Conservation (phyloP, 2,329 filamentous ascomycete genomes). For the Grosmannia huntii region DNA sequence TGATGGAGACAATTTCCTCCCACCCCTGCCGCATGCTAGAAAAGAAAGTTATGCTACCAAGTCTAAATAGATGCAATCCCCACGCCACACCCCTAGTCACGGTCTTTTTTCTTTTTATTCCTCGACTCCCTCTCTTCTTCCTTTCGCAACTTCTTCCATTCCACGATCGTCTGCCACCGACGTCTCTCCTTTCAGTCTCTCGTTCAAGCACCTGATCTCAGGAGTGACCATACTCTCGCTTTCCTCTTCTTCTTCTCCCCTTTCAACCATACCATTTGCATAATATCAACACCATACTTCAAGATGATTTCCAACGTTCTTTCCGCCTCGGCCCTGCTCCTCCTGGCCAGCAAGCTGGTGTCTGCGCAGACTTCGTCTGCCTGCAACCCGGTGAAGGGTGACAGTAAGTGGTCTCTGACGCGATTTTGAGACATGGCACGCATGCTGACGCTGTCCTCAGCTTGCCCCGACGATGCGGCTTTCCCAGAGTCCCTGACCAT, state of each 20-base stretch:
- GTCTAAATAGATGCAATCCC: neutral
- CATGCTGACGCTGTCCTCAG: constrained; percentile 18
- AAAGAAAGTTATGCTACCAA: neutral
- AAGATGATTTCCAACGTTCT: constrained; percentile 34
- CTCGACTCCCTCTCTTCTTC: neutral
- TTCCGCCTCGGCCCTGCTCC: constrained; percentile 30
- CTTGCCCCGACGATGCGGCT: constrained; percentile 64
- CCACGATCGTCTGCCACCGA: neutral
- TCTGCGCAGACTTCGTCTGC: constrained; percentile 43
- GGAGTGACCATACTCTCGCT: neutral
- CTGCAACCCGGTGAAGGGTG: constrained; percentile 42
- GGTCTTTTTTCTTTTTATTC: neutral
- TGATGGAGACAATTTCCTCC: neutral
- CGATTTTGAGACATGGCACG: neutral
- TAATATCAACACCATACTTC: constrained; percentile 2
- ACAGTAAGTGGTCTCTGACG: constrained; percentile 11
- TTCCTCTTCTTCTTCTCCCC: neutral
- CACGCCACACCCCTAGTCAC: neutral
- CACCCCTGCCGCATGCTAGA: neutral
- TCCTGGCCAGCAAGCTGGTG: constrained; percentile 32
- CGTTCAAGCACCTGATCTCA: neutral
- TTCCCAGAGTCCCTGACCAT: constrained; percentile 51
- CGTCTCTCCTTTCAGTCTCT: constrained; percentile 3
- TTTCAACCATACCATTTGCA: neutral
- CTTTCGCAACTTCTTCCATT: neutral